Conservation (phyloP, 352 stramenopile genomes). For the Phytophthora hybrid region DNA sequence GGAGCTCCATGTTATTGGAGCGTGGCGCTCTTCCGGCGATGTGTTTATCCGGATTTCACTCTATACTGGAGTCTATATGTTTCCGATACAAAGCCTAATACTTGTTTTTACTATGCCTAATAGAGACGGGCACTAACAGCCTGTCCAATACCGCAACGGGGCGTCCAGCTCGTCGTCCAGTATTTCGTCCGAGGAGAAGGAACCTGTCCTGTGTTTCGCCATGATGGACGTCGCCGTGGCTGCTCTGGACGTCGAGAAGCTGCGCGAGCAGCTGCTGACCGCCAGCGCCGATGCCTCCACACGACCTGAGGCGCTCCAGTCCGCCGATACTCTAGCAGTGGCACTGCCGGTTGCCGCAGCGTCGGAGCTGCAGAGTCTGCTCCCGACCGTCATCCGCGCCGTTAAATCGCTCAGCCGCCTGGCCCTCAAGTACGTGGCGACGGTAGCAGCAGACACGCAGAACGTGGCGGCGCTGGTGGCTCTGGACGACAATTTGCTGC, state of each 20-base stretch:
- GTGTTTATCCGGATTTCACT: no score
- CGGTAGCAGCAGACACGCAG: slow-evolving; percentile 8
- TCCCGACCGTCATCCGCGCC: slow-evolving; percentile 11
- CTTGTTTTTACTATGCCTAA: no score
- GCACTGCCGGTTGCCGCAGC: slow-evolving; percentile 7
- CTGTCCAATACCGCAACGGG: no score
- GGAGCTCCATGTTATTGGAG: not conserved
- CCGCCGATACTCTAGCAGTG: slow-evolving; percentile 24
- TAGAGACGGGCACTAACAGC: no score
- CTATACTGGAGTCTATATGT: no score
- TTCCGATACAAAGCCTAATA: no score
- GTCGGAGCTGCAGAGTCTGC: slow-evolving; percentile 13
- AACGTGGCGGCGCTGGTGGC: slow-evolving; percentile 21
- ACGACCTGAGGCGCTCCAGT: slow-evolving; percentile 4
- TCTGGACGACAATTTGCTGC: slow-evolving; percentile 42
- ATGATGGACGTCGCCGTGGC: slow-evolving; percentile 4
- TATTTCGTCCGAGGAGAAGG: no score
- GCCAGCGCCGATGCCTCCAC: not conserved
- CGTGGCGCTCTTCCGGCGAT: no score
- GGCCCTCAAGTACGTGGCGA: slow-evolving; percentile 28
- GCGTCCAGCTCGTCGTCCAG: no score
- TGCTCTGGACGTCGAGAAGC: slow-evolving; percentile 27
- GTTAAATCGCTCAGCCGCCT: slow-evolving; percentile 48
- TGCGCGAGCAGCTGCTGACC: slow-evolving; percentile 16
- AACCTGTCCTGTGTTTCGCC: no score